Conservation (phyloP, 208 protist genomes). For the Trypanosoma caninum region DNA sequence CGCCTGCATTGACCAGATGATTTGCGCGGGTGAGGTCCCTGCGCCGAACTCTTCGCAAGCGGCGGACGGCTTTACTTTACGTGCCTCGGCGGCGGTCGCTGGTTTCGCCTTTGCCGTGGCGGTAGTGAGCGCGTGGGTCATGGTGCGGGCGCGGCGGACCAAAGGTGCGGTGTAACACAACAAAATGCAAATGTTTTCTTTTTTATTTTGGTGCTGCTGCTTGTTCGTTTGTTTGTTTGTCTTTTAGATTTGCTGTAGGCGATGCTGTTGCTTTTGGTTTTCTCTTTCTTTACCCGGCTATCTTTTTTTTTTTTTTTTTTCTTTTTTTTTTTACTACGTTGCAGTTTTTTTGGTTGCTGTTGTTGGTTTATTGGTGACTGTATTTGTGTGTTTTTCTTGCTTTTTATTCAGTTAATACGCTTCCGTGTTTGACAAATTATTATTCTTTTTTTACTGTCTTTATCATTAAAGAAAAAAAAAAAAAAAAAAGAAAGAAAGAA, state of each 20-base stretch:
- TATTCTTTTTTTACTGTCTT: not conserved
- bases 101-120: slow-evolving; percentile 27
- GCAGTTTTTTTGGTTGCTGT: not conserved
- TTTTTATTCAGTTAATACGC: not conserved
- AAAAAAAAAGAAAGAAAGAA: slow-evolving; percentile 5
- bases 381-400: not conserved
- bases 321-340: not conserved
- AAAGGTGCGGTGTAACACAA: slow-evolving; percentile 13
- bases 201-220: no score
- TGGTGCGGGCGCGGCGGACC: slow-evolving; percentile 8
- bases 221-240: no score
- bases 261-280: slow-evolving; percentile 5
- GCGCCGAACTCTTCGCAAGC: slow-evolving; percentile 8
- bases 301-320: not conserved
- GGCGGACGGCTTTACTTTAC: not conserved
- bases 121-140: slow-evolving; percentile 20
- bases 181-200: not conserved
- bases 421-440: not conserved
- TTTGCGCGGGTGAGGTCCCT: slow-evolving; percentile 42
- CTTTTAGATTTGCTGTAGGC: no score
- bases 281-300: not conserved
- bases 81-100: not conserved
- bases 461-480: not conserved
- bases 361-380: not conserved
- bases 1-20: slow-evolving; percentile 70